Evolutionary conservation across 495 filamentous ascomycete genomes (phyloP), one percentile per base, ranked within the genome.

Genomic region (Lasiosphaeris hirsuta): DNA sequence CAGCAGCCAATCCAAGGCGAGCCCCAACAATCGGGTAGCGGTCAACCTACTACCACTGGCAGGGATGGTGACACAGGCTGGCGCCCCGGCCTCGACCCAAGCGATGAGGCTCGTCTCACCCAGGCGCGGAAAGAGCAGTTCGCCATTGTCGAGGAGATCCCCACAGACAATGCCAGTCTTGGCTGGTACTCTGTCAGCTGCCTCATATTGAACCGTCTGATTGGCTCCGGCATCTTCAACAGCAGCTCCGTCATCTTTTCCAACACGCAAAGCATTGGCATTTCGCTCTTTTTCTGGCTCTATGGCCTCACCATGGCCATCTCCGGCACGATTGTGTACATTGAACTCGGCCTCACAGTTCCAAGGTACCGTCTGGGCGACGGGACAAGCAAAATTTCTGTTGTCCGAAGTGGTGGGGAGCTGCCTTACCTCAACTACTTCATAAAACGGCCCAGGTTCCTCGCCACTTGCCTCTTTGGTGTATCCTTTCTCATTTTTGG

Each of bases 401-500:
- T 59, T 18, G 53, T 55, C 10, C 57, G 62, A 14, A 64, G 62
- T 19, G 62, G 62, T 19, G 62, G 54, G 11, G 62, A 64, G 49
- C 41, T 64, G 44, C 54, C 55, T n/a, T 64, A 64, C 47, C 45
- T 64, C 41, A 64, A 64, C 44, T 60, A 60, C 58, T 60, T 64
- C 38, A 33, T 64, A 10, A 60, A 60, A 38, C 13, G 34, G 1
- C 62, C 62, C 4, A 60, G 33, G 30, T 64, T 58, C 37, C 54
- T 64, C 11, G 54, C 50, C 6, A 64, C 62, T 18, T 64, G 62
- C 35, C 37, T 60, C 13, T 64, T 60, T 35, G 62, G 62, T 5
- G 39, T 64, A 5, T 60, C 62, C 18, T 64, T 64, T 36, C 42
- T 64, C 13, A 41, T 64, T 1, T 64, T 60, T 48, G 62, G 57